Evolutionary conservation across 2,329 filamentous ascomycete genomes (phyloP).

Genomic region (Anthostomella pinea): DNA sequence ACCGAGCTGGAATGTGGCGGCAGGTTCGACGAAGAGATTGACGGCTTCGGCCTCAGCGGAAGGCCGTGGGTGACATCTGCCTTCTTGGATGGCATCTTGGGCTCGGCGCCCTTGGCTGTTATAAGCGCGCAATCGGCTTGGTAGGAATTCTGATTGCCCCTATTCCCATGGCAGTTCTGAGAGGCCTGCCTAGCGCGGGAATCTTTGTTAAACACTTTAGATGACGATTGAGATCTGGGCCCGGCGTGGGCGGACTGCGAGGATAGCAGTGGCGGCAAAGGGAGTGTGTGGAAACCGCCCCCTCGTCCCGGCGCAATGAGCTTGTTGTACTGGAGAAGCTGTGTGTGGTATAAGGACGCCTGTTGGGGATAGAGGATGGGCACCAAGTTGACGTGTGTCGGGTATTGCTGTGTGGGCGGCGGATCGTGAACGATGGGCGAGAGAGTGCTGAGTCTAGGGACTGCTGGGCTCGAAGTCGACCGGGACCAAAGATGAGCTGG

Average conservation of each 20-base stretch:
- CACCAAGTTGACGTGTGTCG: constrained; percentile 50
- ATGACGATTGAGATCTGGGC: constrained; percentile 56
- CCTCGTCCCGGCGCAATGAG: constrained; percentile 56
- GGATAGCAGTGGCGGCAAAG: constrained; percentile 54
- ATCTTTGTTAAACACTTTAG: constrained; percentile 59
- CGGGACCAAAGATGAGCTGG: constrained; percentile 40
- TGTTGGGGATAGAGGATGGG: constrained; percentile 60
- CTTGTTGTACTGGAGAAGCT: constrained; percentile 64
- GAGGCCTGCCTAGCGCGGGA: constrained; percentile 44
- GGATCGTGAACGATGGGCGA: constrained; percentile 22
- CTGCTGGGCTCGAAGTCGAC: constrained; percentile 34
- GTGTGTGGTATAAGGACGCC: constrained; percentile 57
- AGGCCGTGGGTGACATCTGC: constrained; percentile 27
- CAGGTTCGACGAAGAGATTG: constrained; percentile 41
- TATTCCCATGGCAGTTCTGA: constrained; percentile 64
- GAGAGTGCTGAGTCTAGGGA: constrained; percentile 31
- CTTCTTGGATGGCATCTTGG: constrained; percentile 51
- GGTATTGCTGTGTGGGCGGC: constrained; percentile 23
- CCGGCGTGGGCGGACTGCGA: constrained; percentile 55
- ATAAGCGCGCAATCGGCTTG: constrained; percentile 62
- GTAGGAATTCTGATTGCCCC: constrained; percentile 51
- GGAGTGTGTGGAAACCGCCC: constrained; percentile 54
- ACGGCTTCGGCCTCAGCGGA: constrained; percentile 24
- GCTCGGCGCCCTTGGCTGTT: constrained; percentile 49
- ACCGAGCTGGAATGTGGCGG: constrained; percentile 80